A percentile compares a stretch with the other conserved stretches of the same genome.
These are phyloP conservation scores for Yamadazyma diospyri DNA, from an alignment of 1,139 yeast genomes.

Conservation along the genomic window DNA sequence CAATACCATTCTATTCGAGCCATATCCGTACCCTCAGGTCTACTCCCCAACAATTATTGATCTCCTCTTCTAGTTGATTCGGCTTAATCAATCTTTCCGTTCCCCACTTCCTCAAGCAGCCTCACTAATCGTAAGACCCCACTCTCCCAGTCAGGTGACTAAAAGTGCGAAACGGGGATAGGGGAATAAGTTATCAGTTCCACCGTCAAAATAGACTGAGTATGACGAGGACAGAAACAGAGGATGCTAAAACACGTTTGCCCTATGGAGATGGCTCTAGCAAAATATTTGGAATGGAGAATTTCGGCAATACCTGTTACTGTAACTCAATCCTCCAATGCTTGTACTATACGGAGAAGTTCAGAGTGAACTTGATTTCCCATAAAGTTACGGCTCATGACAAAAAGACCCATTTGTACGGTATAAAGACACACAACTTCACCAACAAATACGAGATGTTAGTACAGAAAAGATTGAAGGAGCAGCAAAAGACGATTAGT, in stretches of 20 bases:
- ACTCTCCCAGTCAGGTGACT: too few species aligned
- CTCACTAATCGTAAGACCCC: too few species aligned
- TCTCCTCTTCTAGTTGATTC: too few species aligned
- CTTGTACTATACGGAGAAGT: constrained; percentile 67
- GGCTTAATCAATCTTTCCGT: too few species aligned
- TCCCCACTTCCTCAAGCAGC: too few species aligned
- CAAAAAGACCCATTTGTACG: constrained; percentile 36
- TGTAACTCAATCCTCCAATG: constrained; percentile 92
- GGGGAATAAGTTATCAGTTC: too few species aligned
- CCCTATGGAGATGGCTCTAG: constrained; percentile 64
- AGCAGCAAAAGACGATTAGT: constrained; percentile 23
- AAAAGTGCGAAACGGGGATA: too few species aligned
- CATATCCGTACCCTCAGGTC: too few species aligned
- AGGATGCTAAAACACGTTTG: constrained; percentile 10
- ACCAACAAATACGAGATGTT: constrained; percentile 44
- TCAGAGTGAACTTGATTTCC: constrained; percentile 53
- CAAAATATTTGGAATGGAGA: constrained; percentile 90
- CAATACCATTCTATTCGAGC: too few species aligned
- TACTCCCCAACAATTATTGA: too few species aligned
- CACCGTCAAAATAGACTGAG: too few species aligned
- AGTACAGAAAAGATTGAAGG: constrained; percentile 35
- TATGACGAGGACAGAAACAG: constrained; percentile 10
- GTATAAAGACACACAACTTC: constrained; percentile 44
- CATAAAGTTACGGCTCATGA: constrained; percentile 35
- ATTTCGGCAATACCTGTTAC: constrained; percentile 93